Conservation (phyloP, 2,329 filamentous ascomycete genomes). For the Davidsoniella virescens region DNA sequence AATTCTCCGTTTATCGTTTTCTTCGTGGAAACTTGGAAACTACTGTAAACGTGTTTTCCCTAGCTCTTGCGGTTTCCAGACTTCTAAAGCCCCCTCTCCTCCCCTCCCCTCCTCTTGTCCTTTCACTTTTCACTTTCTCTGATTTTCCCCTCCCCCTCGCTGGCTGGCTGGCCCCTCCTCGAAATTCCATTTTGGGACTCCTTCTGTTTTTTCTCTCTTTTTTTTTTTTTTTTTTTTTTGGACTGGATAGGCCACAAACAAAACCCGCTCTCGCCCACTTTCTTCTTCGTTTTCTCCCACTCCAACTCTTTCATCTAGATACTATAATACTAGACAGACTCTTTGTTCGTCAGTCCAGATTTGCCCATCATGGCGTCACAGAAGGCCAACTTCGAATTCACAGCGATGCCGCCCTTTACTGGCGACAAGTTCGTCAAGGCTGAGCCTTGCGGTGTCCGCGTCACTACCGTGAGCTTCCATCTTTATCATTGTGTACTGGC, state of each 20-base stretch:
- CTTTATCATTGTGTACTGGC: too few species aligned
- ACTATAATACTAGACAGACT: neutral
- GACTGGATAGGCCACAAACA: neutral
- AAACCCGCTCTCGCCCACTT: slow-evolving; percentile 6
- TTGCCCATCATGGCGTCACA: slow-evolving; percentile 14
- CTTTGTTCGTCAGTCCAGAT: neutral
- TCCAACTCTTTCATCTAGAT: neutral
- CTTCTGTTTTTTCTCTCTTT: too few species aligned
- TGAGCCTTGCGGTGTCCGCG: slow-evolving; percentile 40
- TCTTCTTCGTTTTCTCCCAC: slow-evolving; percentile 1
- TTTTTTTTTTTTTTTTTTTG: neutral
- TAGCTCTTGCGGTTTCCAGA: too few species aligned
- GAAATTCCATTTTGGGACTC: neutral
- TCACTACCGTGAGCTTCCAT: slow-evolving; percentile 24
- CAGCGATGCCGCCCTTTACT: slow-evolving; percentile 24
- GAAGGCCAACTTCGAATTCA: slow-evolving; percentile 27
- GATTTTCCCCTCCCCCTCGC: neutral
- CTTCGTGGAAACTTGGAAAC: too few species aligned
- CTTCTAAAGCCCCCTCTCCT: neutral
- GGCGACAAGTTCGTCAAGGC: slow-evolving; percentile 49
- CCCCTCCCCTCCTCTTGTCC: neutral
- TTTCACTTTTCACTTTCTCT: neutral
- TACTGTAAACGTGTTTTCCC: too few species aligned
- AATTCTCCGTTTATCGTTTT: too few species aligned
- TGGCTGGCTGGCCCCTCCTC: too few species aligned